phyloP scores from a whole-genome alignment of 2,329 filamentous ascomycete genomes.

The Cladophialophora carrionii region DNA sequence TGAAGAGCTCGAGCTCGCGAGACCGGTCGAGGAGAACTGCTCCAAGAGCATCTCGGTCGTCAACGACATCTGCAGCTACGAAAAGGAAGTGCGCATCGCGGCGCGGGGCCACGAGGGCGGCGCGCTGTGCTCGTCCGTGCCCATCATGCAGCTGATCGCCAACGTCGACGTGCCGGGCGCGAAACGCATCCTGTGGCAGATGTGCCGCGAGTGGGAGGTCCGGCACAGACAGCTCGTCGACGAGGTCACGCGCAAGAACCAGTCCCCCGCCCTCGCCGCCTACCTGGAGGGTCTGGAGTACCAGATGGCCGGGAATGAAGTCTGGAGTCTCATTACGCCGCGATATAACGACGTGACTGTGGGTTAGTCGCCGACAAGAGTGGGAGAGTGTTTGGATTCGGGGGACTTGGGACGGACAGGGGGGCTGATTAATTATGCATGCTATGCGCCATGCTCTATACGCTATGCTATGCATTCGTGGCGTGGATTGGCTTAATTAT shows the following conservation, averaged over 20 bases:
- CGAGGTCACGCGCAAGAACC: neutral
- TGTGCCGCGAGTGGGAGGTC: neutral
- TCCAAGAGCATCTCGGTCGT: neutral
- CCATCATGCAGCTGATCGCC: neutral
- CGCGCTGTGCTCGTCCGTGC: neutral
- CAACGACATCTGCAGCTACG: conserved; percentile 1
- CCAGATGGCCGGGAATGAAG: neutral
- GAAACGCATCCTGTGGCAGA: neutral
- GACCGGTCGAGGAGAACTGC: neutral
- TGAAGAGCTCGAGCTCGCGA: neutral
- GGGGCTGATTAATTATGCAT: no score
- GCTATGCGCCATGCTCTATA: no score
- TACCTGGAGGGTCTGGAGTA: neutral
- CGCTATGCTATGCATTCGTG: no score
- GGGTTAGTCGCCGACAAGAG: no score
- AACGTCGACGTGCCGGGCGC: neutral
- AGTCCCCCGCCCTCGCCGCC: neutral
- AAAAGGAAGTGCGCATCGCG: neutral
- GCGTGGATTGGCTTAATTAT: no score
- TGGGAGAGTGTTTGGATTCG: no score
- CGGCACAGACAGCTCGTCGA: neutral
- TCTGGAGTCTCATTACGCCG: neutral
- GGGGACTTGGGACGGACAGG: no score
- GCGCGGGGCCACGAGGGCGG: neutral
- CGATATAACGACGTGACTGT: neutral